Evolutionary conservation across 345 rosid genomes (phyloP).

Genomic region (Durio zibethinus): DNA sequence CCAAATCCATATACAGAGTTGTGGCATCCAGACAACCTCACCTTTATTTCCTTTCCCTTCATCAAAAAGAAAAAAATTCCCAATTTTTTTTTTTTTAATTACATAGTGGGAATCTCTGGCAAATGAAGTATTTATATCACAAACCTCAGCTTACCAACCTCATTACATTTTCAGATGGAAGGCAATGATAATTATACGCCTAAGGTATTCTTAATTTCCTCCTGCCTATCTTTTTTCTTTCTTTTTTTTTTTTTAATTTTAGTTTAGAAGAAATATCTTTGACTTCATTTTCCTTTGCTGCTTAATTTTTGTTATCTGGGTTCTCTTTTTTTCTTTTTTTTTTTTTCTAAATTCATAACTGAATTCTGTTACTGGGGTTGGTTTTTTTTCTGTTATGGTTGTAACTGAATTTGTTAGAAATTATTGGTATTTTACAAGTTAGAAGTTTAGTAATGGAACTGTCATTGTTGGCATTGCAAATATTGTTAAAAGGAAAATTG

Average conservation of each 20-base stretch:
- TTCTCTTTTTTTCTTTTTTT: not conserved
- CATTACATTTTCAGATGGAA: slow-evolving; percentile 9
- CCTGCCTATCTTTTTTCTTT: not conserved
- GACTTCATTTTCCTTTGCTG: not conserved
- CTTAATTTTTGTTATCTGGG: not conserved
- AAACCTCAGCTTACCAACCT: not conserved
- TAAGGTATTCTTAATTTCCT: not conserved
- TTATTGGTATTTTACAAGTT: not conserved
- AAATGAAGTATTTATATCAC: not conserved
- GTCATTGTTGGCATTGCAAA: not conserved
- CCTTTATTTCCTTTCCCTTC: not conserved
- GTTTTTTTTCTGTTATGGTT: not conserved
- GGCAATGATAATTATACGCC: not conserved
- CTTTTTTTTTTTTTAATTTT: not conserved
- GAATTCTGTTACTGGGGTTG: not conserved
- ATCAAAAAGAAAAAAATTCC: not conserved
- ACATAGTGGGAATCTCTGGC: not conserved
- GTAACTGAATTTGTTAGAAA: not conserved
- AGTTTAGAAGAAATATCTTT: not conserved
- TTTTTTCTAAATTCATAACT: not conserved
- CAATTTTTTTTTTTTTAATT: not conserved
- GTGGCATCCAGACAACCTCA: slow-evolving; percentile 4
- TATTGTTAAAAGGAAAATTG: not conserved
- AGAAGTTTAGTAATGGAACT: not conserved
- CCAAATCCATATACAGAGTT: not conserved